Evolutionary conservation across 306 rosid species (phyloP), one percentile per base, ranked within the genome.

Genomic region (Pueraria montana): DNA sequence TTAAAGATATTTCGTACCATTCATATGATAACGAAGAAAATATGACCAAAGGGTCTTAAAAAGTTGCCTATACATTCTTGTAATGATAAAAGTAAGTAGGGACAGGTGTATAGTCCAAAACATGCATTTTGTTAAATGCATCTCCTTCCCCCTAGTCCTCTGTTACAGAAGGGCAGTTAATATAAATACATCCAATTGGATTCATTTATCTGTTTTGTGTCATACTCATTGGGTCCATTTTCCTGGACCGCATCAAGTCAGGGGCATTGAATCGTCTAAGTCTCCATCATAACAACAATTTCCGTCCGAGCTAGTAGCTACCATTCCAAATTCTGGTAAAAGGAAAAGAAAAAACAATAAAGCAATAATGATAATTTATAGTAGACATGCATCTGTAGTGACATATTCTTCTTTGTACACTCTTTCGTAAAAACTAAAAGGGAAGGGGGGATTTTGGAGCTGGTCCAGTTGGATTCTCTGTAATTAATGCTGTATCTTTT

Each of bases 171-270:
- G n/a, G 21, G 65, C 16, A 78, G 84, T 79, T 84, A 78, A 63
- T 63, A 65, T 53, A 72, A 23, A 69, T 30, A 52, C 9, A 64
- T 18, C 64, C 36, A 81, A 82, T 66, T 81, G 77, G 86, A 72
- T 82, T 82, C 77, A 86, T 86, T 64, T 13, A 75, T 73, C 73
- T 21, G 83, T 86, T 86, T 86, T 86, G 77, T 86, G 88, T 86
- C 88, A 43, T 67, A 53, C 8, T 82, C 88, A 20, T 11, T 72
- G 73, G 88, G 80, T 72, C 86, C 83, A 63, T 74, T 77, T 76
- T 4, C 48, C 8, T 11, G 20, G 66, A 68, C 53, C 23, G 45
- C 58, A 79, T 43, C 76, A 72, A 62, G 77, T 38, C 42, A 55
- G 75, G 83, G 81, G 18, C 78, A 80, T 84, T 84, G 81, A 79